Evolutionary conservation across 169 alveolate species (phyloP).

Genomic region (Haemoproteus tartakovskyi): DNA sequence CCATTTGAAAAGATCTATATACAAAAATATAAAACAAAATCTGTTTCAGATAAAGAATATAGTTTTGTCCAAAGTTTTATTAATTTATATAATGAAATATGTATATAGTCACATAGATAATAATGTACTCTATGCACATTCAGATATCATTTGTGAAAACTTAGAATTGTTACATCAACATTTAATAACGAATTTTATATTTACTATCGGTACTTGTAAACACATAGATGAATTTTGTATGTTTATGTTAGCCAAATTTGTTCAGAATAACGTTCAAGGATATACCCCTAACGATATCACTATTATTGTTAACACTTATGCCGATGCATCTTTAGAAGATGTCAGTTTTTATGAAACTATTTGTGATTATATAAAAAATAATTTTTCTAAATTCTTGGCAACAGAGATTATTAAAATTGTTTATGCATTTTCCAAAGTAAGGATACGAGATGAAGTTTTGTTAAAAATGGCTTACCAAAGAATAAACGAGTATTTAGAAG

Average conservation of each 20-base stretch:
- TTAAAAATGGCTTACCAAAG: conserved; percentile 40
- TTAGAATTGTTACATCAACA: conserved; percentile 27
- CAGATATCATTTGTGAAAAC: conserved; percentile 55
- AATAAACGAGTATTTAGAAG: conserved; percentile 24
- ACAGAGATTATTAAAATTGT: conserved; percentile 35
- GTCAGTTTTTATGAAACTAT: conserved; percentile 59
- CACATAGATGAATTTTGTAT: conserved; percentile 55
- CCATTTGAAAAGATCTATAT: conserved; percentile 3
- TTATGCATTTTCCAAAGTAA: conserved; percentile 50
- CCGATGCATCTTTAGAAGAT: conserved; percentile 61
- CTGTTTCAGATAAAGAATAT: conserved; percentile 5
- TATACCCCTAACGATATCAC: conserved; percentile 35
- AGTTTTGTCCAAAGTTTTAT: conserved; percentile 6
- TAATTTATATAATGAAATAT: conserved; percentile 45
- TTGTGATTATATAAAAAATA: conserved; percentile 27
- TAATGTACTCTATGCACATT: conserved; percentile 43
- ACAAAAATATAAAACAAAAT: conserved; percentile 7
- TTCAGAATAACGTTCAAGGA: conserved; percentile 27
- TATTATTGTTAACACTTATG: conserved; percentile 52
- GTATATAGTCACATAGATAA: conserved; percentile 45
- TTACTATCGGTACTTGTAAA: conserved; percentile 62
- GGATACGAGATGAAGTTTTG: conserved; percentile 26
- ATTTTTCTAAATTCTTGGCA: conserved; percentile 19
- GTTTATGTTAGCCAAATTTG: conserved; percentile 63
- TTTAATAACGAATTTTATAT: conserved; percentile 48